Percentiles rank a stretch among this genome's conserved stretches.
These are phyloP conservation scores for Aspergillus floridensis DNA, from an alignment of 2,329 filamentous ascomycete species.

Conservation along the genomic window DNA sequence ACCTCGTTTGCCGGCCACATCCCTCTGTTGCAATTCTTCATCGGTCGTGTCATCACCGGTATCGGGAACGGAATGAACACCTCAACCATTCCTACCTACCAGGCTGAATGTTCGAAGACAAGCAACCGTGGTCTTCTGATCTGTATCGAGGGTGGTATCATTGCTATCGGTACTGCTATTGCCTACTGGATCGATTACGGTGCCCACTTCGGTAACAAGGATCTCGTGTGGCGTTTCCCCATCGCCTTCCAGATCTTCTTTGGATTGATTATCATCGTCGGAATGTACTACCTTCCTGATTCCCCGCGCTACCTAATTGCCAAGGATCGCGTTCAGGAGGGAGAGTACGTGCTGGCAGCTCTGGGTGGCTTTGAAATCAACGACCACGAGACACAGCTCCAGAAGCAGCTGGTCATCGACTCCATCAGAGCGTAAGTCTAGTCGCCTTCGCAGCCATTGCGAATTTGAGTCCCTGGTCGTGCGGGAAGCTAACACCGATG, in stretches of 20 bases:
- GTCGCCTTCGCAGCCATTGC: background rate
- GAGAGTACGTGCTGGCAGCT: conserved; percentile 51
- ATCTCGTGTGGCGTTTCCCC: conserved; percentile 52
- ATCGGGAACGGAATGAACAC: conserved; percentile 58
- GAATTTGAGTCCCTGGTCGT: conserved; percentile 10
- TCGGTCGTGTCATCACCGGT: conserved; percentile 53
- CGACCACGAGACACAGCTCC: conserved; percentile 56
- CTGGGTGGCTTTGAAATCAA: conserved; percentile 50
- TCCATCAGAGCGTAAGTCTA: conserved; percentile 57
- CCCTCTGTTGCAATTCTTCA: conserved; percentile 51
- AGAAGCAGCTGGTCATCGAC: conserved; percentile 68
- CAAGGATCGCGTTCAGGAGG: conserved; percentile 47
- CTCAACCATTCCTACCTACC: conserved; percentile 54
- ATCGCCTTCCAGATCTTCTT: conserved; percentile 55
- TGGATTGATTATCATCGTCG: conserved; percentile 44
- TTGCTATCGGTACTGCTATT: conserved; percentile 52
- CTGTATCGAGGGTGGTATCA: conserved; percentile 56
- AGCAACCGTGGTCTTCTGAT: conserved; percentile 61
- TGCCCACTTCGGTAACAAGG: conserved; percentile 34
- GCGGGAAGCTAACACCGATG: conserved; percentile 31
- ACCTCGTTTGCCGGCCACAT: conserved; percentile 31
- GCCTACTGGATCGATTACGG: conserved; percentile 55
- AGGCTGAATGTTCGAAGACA: conserved; percentile 54
- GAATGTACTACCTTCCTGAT: conserved; percentile 46
- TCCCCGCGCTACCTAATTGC: conserved; percentile 48